Conservation (phyloP, 176 grass and related monocot species). For the Pontederia paniculata region DNA sequence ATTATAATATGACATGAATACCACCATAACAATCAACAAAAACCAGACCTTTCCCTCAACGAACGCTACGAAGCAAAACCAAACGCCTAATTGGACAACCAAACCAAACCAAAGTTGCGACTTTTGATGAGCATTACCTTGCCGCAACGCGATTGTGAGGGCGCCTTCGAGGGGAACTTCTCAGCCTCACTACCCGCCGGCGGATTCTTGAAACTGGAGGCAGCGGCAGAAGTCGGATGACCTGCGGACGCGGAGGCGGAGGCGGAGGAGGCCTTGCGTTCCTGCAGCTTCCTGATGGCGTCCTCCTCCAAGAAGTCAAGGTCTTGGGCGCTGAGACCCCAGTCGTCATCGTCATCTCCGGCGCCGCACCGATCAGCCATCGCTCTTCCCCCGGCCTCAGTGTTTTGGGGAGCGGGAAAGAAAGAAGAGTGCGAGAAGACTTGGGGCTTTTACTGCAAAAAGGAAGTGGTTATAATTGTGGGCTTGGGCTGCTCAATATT, state of each 20-base stretch:
- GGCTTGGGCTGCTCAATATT: too few relatives aligned
- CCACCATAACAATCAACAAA: too few relatives aligned
- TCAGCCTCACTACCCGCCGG: background rate
- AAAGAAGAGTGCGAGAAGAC: too few relatives aligned
- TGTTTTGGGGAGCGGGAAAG: too few relatives aligned
- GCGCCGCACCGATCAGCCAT: too few relatives aligned
- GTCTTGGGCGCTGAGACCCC: slow-evolving; percentile 72
- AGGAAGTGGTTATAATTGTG: too few relatives aligned
- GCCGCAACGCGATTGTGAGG: slow-evolving; percentile 38
- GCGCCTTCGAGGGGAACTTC: slow-evolving; percentile 24
- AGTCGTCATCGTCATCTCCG: slow-evolving; percentile 41
- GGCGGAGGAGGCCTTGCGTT: slow-evolving; percentile 53
- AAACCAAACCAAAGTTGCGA: background rate
- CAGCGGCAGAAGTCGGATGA: background rate
- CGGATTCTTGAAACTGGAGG: slow-evolving; percentile 15
- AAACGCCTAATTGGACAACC: background rate
- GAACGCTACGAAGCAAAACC: background rate
- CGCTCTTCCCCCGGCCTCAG: too few relatives aligned
- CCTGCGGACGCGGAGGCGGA: slow-evolving; percentile 18
- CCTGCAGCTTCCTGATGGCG: slow-evolving; percentile 57
- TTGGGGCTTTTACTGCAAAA: too few relatives aligned
- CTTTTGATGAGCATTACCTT: slow-evolving; percentile 32
- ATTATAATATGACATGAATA: background rate
- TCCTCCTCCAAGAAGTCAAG: slow-evolving; percentile 75
- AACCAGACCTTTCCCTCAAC: too few relatives aligned